These are phyloP conservation scores for Plasmodium fragile DNA, from an alignment of 169 alveolate species.

Conservation along the genomic window DNA sequence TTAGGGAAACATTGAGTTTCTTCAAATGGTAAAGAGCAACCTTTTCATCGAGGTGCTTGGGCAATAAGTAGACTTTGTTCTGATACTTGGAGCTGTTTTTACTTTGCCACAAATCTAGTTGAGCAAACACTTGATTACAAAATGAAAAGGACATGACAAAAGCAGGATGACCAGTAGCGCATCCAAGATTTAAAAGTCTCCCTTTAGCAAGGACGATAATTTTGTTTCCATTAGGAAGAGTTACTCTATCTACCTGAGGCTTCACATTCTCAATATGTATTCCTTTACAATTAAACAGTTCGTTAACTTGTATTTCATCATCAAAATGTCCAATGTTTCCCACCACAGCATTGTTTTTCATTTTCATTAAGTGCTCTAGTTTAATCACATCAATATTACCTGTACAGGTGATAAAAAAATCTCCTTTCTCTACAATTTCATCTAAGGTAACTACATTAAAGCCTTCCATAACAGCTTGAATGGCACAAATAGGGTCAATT, in stretches of 20 bases:
- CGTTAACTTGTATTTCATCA: constrained; percentile 97
- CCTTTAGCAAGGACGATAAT: constrained; percentile 96
- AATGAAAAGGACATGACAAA: constrained; percentile 98
- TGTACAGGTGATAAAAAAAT: constrained; percentile 96
- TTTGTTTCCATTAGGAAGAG: constrained; percentile 94
- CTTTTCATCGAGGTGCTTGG: constrained; percentile 97
- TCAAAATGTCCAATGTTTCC: constrained; percentile 99
- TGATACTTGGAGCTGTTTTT: constrained; percentile 78
- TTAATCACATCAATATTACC: constrained; percentile 96
- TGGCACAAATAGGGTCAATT: constrained; percentile 99
- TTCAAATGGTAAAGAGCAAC: constrained; percentile 97
- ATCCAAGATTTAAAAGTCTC: constrained; percentile 97
- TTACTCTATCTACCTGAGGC: constrained; percentile 94
- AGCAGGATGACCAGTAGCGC: constrained; percentile 99
- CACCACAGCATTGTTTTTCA: constrained; percentile 98
- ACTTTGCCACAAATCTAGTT: constrained; percentile 87
- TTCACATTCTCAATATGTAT: constrained; percentile 92
- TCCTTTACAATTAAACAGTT: constrained; percentile 92
- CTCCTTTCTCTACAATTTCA: constrained; percentile 93
- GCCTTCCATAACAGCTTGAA: constrained; percentile 99
- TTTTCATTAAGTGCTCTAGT: constrained; percentile 94
- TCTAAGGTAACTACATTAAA: constrained; percentile 94
- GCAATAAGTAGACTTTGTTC: constrained; percentile 93
- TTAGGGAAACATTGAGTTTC: constrained; percentile 95
- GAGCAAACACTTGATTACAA: constrained; percentile 94